phyloP scores from a whole-genome alignment of 1,284 basidiomycete species.

The Cutaneotrichosporon sp. region DNA sequence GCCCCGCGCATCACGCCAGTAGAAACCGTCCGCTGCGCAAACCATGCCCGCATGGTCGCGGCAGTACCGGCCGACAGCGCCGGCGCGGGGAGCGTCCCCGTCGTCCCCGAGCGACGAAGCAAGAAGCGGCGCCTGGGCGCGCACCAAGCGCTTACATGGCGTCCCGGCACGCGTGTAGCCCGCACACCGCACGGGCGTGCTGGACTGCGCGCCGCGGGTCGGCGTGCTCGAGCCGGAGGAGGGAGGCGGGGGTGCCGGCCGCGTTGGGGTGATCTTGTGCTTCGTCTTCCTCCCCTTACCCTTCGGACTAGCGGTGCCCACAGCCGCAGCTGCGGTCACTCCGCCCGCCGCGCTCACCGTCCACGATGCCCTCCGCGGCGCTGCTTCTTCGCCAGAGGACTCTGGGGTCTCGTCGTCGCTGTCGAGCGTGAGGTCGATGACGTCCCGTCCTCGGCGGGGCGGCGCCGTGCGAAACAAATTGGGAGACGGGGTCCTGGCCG shows the following conservation, averaged over 20 bases:
- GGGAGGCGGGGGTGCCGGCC: neutral
- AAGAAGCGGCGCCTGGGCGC: conserved; percentile 38
- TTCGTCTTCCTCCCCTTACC: neutral
- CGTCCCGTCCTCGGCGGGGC: neutral
- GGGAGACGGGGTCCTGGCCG: neutral
- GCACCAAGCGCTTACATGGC: conserved; percentile 50
- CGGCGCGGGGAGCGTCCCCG: conserved; percentile 18
- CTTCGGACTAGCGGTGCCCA: neutral
- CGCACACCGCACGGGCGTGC: conserved; percentile 37
- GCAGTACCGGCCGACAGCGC: conserved; percentile 43
- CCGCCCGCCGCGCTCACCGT: neutral
- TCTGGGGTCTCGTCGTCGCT: conserved; percentile 14
- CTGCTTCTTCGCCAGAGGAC: neutral
- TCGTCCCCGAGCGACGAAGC: conserved; percentile 21
- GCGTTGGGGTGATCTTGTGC: neutral
- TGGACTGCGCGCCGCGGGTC: neutral
- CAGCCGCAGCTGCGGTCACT: neutral
- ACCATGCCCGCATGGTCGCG: conserved; percentile 52
- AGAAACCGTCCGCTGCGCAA: conserved; percentile 47
- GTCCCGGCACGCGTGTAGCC: conserved; percentile 49
- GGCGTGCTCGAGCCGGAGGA: neutral
- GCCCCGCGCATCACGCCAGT: conserved; percentile 33
- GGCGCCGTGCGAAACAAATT: neutral
- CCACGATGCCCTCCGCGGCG: neutral
- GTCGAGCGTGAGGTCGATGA: conserved; percentile 19